Conservation (phyloP, 177 flowering plant genomes). For the Vitis hybrid region DNA sequence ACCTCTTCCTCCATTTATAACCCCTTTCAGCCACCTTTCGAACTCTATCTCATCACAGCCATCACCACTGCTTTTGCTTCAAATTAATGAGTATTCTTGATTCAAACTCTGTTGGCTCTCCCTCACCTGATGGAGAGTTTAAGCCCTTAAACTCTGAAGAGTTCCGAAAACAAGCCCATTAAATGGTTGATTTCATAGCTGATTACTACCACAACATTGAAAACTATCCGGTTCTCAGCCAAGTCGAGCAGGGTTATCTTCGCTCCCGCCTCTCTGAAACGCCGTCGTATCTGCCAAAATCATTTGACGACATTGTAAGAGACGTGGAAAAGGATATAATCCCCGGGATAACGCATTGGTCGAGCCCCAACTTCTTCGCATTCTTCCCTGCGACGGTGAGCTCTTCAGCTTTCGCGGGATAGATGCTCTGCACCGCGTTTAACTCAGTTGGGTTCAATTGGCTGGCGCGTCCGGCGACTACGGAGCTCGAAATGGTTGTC, state of each 20-base stretch:
- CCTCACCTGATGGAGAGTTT: conserved; percentile 18
- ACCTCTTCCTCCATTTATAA: no score
- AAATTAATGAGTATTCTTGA: conserved; percentile 46
- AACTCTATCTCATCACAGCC: background rate
- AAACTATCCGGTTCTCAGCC: conserved; percentile 57
- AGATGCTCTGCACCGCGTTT: conserved; percentile 62
- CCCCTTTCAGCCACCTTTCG: background rate
- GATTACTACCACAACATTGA: conserved; percentile 62
- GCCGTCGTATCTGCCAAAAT: conserved; percentile 48
- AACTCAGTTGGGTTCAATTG: conserved; percentile 72
- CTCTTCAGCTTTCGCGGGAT: conserved; percentile 61
- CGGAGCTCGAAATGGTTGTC: conserved; percentile 67
- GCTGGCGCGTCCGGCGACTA: conserved; percentile 72
- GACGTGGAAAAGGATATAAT: conserved; percentile 48
- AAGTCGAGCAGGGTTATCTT: conserved; percentile 63
- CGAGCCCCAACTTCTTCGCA: conserved; percentile 74
- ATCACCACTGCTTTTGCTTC: conserved; percentile 30
- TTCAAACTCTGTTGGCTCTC: conserved; percentile 4
- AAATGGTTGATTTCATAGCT: conserved; percentile 61
- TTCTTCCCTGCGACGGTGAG: conserved; percentile 64
- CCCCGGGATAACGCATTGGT: conserved; percentile 78
- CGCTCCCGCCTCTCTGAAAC: conserved; percentile 32
- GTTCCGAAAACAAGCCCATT: conserved; percentile 53
- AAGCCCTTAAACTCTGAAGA: conserved; percentile 57
- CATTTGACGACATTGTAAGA: conserved; percentile 45